Conservation (phyloP, 805 yeast genomes). For the Saccharomycopsis sp. region DNA sequence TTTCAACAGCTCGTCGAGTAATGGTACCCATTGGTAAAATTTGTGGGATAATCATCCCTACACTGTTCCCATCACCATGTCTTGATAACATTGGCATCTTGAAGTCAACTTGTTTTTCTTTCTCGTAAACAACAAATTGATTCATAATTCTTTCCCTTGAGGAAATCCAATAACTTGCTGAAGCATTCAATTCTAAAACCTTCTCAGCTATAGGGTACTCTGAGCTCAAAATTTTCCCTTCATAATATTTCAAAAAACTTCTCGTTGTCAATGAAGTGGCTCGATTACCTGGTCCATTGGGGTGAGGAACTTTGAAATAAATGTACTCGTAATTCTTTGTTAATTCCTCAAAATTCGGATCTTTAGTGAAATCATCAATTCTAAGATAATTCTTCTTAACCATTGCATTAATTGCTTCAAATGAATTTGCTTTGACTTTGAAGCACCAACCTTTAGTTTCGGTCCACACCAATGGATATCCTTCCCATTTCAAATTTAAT, state of each 20-base stretch:
- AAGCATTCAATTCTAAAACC: slow-evolving; percentile 69
- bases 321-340: slow-evolving; percentile 21
- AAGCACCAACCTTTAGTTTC: slow-evolving; percentile 86
- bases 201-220: slow-evolving; percentile 65
- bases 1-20: slow-evolving; percentile 93
- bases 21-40: slow-evolving; percentile 93
- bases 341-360: slow-evolving; percentile 19
- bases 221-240: slow-evolving; percentile 65
- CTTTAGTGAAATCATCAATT: slow-evolving; percentile 22
- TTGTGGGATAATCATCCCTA: slow-evolving; percentile 79
- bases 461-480: slow-evolving; percentile 75
- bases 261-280: slow-evolving; percentile 77
- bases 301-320: slow-evolving; percentile 78
- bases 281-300: slow-evolving; percentile 66
- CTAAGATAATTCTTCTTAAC: slow-evolving; percentile 21
- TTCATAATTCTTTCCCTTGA: slow-evolving; percentile 75
- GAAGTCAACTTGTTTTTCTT: slow-evolving; percentile 23
- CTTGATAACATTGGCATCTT: slow-evolving; percentile 8
- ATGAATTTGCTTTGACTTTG: slow-evolving; percentile 39
- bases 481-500: slow-evolving; percentile 78
- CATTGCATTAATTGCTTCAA: slow-evolving; percentile 30
- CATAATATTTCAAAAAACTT: slow-evolving; percentile 62
- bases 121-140: slow-evolving; percentile 74
- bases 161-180: slow-evolving; percentile 90
- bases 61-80: slow-evolving; percentile 19